Percentiles rank a stretch among this genome's conserved stretches.
Evolutionary conservation across 2,329 filamentous ascomycete genomes (phyloP).

Genomic region (Teratosphaeriaceae sp.): DNA sequence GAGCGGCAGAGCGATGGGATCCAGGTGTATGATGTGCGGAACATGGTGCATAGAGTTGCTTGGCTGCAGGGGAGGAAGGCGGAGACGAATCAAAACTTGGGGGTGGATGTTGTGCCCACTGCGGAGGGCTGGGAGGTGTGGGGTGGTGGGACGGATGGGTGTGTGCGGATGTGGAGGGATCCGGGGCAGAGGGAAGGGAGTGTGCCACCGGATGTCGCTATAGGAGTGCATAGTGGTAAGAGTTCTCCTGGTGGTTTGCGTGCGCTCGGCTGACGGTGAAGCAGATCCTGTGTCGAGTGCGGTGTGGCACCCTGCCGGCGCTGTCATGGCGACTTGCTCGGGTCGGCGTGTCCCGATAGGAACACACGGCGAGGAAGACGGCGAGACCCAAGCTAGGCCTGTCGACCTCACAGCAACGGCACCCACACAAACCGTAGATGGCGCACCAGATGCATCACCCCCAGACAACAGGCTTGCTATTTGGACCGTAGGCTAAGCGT

Average conservation of each 20-base stretch:
- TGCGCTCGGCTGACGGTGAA: too few relatives aligned
- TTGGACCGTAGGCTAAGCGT: constrained; percentile 2
- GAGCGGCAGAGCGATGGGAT: constrained; percentile 52
- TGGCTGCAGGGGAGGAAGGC: constrained; percentile 40
- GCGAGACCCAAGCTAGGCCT: neutral
- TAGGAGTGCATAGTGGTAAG: constrained; percentile 36
- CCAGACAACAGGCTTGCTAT: constrained; percentile 3
- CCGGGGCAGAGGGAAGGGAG: constrained; percentile 36
- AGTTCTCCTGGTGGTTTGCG: too few relatives aligned
- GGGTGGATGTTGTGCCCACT: constrained; percentile 44
- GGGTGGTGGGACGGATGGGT: constrained; percentile 53
- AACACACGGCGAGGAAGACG: neutral
- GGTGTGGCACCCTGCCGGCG: constrained; percentile 41
- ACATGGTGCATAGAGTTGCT: constrained; percentile 44
- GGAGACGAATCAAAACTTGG: constrained; percentile 49
- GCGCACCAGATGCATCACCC: too few relatives aligned
- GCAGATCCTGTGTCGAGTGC: constrained; percentile 40
- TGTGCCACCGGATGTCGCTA: constrained; percentile 37
- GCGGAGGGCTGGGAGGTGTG: constrained; percentile 47
- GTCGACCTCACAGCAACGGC: neutral
- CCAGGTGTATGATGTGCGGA: constrained; percentile 53
- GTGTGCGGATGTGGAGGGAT: constrained; percentile 40
- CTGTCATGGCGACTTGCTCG: constrained; percentile 45
- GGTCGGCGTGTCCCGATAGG: constrained; percentile 23
- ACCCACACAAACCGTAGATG: neutral